Evolutionary conservation across 257 asterid species (phyloP), one percentile per base, ranked within the genome.

Genomic region (Fraxinus quadrangulata): DNA sequence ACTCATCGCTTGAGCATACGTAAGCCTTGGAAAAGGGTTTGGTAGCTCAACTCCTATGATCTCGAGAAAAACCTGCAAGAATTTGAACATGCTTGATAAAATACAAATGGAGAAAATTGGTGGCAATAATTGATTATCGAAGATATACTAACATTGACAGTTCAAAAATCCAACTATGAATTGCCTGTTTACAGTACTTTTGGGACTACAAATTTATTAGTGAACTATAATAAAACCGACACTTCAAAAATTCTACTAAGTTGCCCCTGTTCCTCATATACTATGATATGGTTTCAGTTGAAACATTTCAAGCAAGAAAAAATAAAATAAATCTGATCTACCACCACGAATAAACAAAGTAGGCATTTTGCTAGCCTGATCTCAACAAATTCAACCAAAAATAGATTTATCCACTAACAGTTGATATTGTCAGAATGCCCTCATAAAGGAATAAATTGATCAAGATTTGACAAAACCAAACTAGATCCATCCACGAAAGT

Each of bases 11-110:
- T 93, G 97, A 70, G 94, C 87, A 83, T 92, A 96, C 19, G 99
- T 92, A 77, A 96, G 87, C 89, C 99, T 92, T 70, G 97, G 98
- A 72, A 96, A 90, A 75, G 97, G 96, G 68, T 85, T 89, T 70
- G 98, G 99, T 74, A 96, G 86, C 85, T 92, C 93, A 81, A 90
- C 85, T 37, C 97, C 98, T 81, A 86, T 90, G 82, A 93, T 83
- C 85, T 92, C 98, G 65, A 83, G 87, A 79, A 96, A 92, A 66
- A 93, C 96, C 99, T 96, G 96, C 81, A 87, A 24, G 30, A 28
- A 75, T 68, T 13, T 72, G 84, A 75, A 63, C 74, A 78, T 77
- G 71, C 59, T 39, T 69, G 73, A 30, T 51, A 8, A 67, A 59
- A 47, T 75, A 67, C 30, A 34, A 75, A 34, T 47, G 54, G 67